phyloP scores from a whole-genome alignment of 2,329 filamentous ascomycete species.

The Fusarium heterosporum region DNA sequence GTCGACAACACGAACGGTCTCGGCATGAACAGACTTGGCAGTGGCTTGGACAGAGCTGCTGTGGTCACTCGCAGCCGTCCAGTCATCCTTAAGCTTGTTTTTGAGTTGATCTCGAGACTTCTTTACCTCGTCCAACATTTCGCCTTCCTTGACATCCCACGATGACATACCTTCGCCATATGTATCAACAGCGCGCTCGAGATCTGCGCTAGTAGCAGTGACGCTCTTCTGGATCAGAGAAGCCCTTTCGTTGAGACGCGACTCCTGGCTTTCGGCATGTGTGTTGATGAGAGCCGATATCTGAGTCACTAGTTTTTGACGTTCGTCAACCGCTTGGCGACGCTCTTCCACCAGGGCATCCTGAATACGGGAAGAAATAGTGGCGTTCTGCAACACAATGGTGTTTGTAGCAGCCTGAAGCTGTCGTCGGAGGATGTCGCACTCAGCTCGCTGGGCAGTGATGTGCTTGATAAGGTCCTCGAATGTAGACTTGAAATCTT shows the following conservation, averaged over 20 bases:
- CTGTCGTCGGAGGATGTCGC: slow-evolving; percentile 77
- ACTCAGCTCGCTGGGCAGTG: slow-evolving; percentile 80
- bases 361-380: slow-evolving; percentile 74
- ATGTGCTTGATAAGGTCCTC: slow-evolving; percentile 83
- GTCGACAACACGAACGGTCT: slow-evolving; percentile 90
- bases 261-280: slow-evolving; percentile 79
- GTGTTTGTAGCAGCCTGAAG: slow-evolving; percentile 76
- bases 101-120: slow-evolving; percentile 83
- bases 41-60: slow-evolving; percentile 86
- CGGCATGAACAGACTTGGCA: slow-evolving; percentile 87
- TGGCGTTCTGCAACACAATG: slow-evolving; percentile 75
- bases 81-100: slow-evolving; percentile 85
- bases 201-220: slow-evolving; percentile 67
- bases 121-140: slow-evolving; percentile 76
- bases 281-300: slow-evolving; percentile 81
- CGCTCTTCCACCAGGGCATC: slow-evolving; percentile 81
- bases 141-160: slow-evolving; percentile 77
- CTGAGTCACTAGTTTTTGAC: slow-evolving; percentile 78
- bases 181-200: slow-evolving; percentile 73
- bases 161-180: slow-evolving; percentile 79
- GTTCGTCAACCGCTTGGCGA: slow-evolving; percentile 76
- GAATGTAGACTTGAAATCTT: slow-evolving; percentile 87
- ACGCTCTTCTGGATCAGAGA: slow-evolving; percentile 73
- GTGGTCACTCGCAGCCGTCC: slow-evolving; percentile 81
- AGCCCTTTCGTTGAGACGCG: slow-evolving; percentile 74